A percentile compares a stretch with the other conserved stretches of the same genome.
These are phyloP conservation scores for Trichosporon sp. DNA, from an alignment of 1,284 basidiomycete species.

Conservation along the genomic window DNA sequence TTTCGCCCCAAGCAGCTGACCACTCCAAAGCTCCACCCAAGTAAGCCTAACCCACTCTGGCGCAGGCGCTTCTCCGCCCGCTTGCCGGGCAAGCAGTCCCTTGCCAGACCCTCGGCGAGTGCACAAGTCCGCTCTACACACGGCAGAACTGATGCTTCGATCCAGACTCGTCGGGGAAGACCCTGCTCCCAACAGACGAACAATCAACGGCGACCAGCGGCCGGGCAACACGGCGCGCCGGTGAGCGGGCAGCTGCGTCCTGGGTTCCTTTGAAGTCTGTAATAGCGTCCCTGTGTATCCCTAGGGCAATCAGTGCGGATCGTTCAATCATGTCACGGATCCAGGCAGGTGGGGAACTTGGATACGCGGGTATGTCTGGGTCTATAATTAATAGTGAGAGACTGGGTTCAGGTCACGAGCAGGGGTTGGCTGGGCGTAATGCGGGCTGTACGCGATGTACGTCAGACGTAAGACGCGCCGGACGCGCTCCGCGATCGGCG, in stretches of 20 bases:
- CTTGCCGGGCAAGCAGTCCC: no score
- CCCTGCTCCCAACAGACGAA: neutral
- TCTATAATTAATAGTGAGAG: neutral
- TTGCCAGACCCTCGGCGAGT: no score
- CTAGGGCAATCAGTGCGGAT: no score
- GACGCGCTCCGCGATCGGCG: conserved; percentile 9
- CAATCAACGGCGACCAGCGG: neutral
- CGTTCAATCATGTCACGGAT: neutral
- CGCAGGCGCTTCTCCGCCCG: no score
- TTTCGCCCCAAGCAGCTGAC: neutral
- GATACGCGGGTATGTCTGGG: neutral
- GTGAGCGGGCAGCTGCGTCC: neutral
- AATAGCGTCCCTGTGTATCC: neutral
- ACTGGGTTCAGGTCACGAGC: neutral
- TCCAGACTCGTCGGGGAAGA: neutral
- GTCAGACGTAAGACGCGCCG: neutral
- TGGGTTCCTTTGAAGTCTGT: neutral
- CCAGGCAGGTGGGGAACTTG: neutral
- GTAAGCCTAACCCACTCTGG: neutral
- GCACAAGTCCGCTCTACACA: neutral
- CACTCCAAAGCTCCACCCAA: neutral
- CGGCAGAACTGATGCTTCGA: no score
- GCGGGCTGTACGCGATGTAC: neutral
- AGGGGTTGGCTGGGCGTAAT: neutral
- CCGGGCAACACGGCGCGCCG: no score